phyloP scores from a whole-genome alignment of 441 rosid species.

The Cnidoscolus chayamansa region DNA sequence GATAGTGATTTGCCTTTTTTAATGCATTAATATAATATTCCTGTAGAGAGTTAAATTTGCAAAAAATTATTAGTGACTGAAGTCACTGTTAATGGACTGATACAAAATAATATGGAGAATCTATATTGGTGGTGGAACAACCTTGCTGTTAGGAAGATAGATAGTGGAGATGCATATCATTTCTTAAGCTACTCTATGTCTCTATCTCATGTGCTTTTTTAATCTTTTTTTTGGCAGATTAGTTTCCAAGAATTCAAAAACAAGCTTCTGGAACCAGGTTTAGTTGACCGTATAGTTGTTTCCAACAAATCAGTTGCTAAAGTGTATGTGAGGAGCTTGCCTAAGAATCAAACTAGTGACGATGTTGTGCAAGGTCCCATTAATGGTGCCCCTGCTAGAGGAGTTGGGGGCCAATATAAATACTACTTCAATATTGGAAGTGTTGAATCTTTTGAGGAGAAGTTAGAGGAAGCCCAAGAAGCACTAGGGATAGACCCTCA shows the following conservation, averaged over 20 bases:
- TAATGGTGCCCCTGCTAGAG: conserved; percentile 25
- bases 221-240: conserved; percentile 39
- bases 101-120: neutral
- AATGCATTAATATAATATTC: neutral
- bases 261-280: conserved; percentile 63
- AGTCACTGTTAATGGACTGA: neutral
- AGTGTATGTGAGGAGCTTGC: conserved; percentile 46
- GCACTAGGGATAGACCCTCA: conserved; percentile 54
- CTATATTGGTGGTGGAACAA: neutral
- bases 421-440: conserved; percentile 62
- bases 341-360: conserved; percentile 29
- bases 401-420: conserved; percentile 43
- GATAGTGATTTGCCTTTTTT: neutral
- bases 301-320: conserved; percentile 66
- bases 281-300: conserved; percentile 60
- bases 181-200: neutral
- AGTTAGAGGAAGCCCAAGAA: conserved; percentile 67
- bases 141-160: neutral
- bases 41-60: neutral
- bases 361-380: conserved; percentile 36
- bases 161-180: neutral
- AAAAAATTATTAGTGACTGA: neutral
- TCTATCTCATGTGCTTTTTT: neutral
- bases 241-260: conserved; percentile 77
- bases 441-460: conserved; percentile 70